Evolutionary conservation across 768 basidiomycete species (phyloP), one percentile per base, ranked within the genome.

Genomic region (Cystofilobasidium capitatum): DNA sequence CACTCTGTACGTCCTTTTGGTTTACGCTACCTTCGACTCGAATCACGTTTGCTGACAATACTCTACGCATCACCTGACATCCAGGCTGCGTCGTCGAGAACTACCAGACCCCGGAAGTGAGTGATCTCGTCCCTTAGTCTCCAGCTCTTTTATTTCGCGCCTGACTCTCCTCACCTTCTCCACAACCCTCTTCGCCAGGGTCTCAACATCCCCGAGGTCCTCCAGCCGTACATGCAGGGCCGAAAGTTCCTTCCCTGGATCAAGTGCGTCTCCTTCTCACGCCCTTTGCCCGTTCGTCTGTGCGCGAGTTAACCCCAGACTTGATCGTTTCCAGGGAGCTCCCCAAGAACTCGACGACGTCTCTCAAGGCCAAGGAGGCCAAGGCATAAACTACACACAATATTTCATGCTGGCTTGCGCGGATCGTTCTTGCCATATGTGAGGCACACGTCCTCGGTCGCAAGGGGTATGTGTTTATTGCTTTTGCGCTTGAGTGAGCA

Each of bases 201-300:
- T 33, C 80, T 99, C 66, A 81, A 85, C 61, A 86, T 99, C 73
- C 96, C 96, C 20, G 87, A 92, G 76, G 87, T 85, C 3, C 82
- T 98, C 31, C 84, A 86, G 70, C 91, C 91, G 61, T 98, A 97
- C 78, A 92, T 99, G 92, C 88, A 89, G 75, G 94, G 96, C 5
- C 84, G 93, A 47, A 85, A 87, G n/a, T 89, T 91, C 78, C 74
- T 92, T 55, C 88, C 88, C 16, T 81, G 76, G 81, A 85, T 86
- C 59, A 89, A 87, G 75, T 65, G 31, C 40, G 64, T 62, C 39
- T 22, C 29, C 24, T 20, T 35, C 47, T n/a, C n/a, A n/a, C n/a
- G n/a, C 31, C 24, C 37, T 26, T 31, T 13, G 6, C 2, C 49
- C 9, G 5, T 33, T 29, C 2, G 9, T 10, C 31, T 24, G 51